Conservation (phyloP, 1,284 basidiomycete species). For the Peniophora sp. region DNA sequence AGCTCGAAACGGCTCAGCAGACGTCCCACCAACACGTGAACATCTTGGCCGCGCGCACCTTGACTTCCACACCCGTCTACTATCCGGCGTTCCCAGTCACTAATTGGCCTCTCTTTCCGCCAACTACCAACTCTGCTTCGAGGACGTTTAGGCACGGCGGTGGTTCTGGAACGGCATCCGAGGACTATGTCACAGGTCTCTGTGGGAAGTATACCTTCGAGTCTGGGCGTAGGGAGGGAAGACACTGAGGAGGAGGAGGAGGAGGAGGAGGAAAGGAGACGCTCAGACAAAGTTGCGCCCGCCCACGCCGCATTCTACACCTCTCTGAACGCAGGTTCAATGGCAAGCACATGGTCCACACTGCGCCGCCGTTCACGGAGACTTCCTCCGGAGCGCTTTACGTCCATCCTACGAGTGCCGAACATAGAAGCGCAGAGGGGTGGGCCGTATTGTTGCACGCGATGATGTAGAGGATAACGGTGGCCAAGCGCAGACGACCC, state of each 20-base stretch:
- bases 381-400: constrained; percentile 25
- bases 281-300: too few species aligned
- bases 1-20: constrained; percentile 69
- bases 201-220: constrained; percentile 44
- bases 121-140: constrained; percentile 43
- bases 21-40: constrained; percentile 57
- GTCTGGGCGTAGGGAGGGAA: constrained; percentile 13
- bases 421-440: constrained; percentile 32
- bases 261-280: constrained; percentile 20
- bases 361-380: constrained; percentile 46
- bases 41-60: constrained; percentile 64
- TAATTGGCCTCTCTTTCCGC: constrained; percentile 60
- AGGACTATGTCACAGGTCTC: constrained; percentile 65
- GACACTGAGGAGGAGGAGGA: background rate
- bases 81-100: constrained; percentile 58
- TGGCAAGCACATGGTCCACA: constrained; percentile 66
- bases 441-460: constrained; percentile 60
- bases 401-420: constrained; percentile 46
- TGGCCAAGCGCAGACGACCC: too few species aligned
- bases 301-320: constrained; percentile 39
- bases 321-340: constrained; percentile 55
- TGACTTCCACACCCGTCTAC: constrained; percentile 61
- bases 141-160: constrained; percentile 44
- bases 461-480: constrained; percentile 53
- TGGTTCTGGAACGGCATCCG: constrained; percentile 57